Base-by-base conservation (phyloP, 1,284 basidiomycete species). In the Leccinum solheimii region DNA sequence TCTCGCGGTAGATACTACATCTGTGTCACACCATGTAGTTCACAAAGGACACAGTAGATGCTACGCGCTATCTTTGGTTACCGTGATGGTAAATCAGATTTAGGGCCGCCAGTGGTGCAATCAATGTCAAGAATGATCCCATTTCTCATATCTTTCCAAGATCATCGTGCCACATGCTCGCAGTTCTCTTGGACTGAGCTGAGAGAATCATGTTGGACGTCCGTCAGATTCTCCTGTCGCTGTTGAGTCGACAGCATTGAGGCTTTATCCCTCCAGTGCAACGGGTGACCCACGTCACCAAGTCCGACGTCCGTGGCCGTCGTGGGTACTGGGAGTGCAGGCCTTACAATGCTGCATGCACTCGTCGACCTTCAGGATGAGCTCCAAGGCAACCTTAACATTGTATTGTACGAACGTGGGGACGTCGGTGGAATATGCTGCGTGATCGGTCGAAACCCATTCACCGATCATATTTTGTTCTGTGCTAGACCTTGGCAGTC, bases 231-330 rank as follows among this genome's bases (percentile, higher is more conserved):
- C 9, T 30, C 5, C 49, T 62, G 5, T 65, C 63, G 1, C 13
- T 72, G 21, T 11, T 62, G 14, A 61, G 58, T 51, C 49, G 14
- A 21, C 66, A 45, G 45, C 48, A 60, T 43, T 54, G 32, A 7
- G 54, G 58, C 16, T 50, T 52, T 10, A 21, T 11, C 21, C 3
- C 13, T 14, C 27, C 53, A 16, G 23, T 16, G n/a, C 57, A 61
- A 38, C 61, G 36, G 38, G 21, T 30, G 27, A 9, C 27, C 27
- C 27, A 30, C 8, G 9, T 1, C 4, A 55, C 16, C 36, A 86
- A 84, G 72, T 81, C 80, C 1, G 80, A 86, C 83, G 72, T 81
- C 80, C 1, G 80, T 86, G 53, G 84, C 80, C 8, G 79, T 86
- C 55, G 73, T 82, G 2, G 81, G 80, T 1, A 82, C 78, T 6